Evolutionary conservation across 1,284 basidiomycete species (phyloP), one percentile per base, ranked within the genome.

Genomic region (Ceratobasidium sp.): DNA sequence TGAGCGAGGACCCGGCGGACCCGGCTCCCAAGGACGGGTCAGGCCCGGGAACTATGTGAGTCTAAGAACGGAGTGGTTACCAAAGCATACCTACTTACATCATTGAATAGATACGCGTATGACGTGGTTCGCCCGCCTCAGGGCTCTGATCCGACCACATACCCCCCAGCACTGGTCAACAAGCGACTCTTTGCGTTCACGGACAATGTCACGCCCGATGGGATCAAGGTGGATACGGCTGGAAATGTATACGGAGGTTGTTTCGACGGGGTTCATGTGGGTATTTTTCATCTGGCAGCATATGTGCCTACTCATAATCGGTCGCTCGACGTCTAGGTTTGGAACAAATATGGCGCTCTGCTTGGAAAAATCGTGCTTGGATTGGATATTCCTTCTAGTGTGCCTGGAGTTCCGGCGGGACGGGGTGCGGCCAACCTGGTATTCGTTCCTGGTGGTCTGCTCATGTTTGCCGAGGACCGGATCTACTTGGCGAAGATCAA

Each of bases 311-410:
- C 26, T 64, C 78, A 26, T 73, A 77, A 15, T 77, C 26, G 23
- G 40, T 56, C n/a, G 33, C n/a, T 63, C 12, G 44, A 15, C 18
- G 26, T 39, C 40, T 81, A 91, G 85, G 92, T 95, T 2, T 94
- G 91, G 89, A 89, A 90, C 82, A 82, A 88, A 0, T 82, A 88
- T 18, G 93, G 93, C 2, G 89, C 86, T 1, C 86, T 95, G 1
- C 85, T 95, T 10, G 94, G 94, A 56, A 95, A 95, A 84, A 91
- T 95, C 83, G 94, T 92, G 85, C 79, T 91, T 0, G 91, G 90
- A 20, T 40, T 76, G 26, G 73, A 76, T 23, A 39, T 76, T 4
- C 49, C 61, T 26, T 66, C 73, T 1, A 39, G 63, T 6, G 51
- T 55, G 9, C n/a, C 73, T 9, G 61, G 49, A 40, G 51, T 76